A percentile compares a stretch with the other conserved stretches of the same genome.
These are phyloP conservation scores for Elsinoe arachidis DNA, from an alignment of 2,329 filamentous ascomycete genomes.

Conservation along the genomic window DNA sequence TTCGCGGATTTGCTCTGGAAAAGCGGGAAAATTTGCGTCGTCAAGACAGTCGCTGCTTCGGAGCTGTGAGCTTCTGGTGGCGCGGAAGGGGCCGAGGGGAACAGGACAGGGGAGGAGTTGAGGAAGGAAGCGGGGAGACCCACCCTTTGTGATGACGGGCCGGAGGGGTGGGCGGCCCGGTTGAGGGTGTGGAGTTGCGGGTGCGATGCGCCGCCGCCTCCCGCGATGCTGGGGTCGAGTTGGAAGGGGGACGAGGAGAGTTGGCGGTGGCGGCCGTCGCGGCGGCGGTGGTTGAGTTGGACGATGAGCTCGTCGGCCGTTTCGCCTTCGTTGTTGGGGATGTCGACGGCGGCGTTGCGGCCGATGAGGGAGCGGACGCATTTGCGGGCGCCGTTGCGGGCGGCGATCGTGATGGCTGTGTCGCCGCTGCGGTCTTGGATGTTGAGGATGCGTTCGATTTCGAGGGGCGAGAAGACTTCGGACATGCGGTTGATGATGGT, in stretches of 20 bases:
- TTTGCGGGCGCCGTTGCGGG: conserved; percentile 78
- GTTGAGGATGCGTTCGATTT: conserved; percentile 72
- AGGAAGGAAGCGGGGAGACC: conserved; percentile 10
- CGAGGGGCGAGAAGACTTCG: conserved; percentile 64
- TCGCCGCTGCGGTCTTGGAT: conserved; percentile 79
- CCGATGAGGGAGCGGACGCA: conserved; percentile 57
- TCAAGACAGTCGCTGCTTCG: conserved; percentile 48
- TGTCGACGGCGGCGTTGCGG: conserved; percentile 73
- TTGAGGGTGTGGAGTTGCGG: conserved; percentile 1
- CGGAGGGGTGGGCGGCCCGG: neutral
- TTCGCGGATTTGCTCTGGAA: conserved; percentile 38
- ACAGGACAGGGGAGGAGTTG: conserved; percentile 7
- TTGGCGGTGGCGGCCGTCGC: conserved; percentile 46
- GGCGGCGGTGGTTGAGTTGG: conserved; percentile 57
- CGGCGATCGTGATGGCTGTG: conserved; percentile 79
- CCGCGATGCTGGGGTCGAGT: conserved; percentile 19
- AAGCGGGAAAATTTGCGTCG: conserved; percentile 53
- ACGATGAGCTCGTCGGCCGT: conserved; percentile 79
- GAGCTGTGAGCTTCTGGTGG: conserved; percentile 23
- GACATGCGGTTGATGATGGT: conserved; percentile 79
- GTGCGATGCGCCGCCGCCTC: conserved; percentile 7
- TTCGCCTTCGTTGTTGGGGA: conserved; percentile 72
- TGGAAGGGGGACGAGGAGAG: conserved; percentile 61
- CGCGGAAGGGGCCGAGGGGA: neutral
- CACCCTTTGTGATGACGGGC: conserved; percentile 3